Evolutionary conservation across 495 filamentous ascomycete species (phyloP).

Genomic region (Xylona heveae): DNA sequence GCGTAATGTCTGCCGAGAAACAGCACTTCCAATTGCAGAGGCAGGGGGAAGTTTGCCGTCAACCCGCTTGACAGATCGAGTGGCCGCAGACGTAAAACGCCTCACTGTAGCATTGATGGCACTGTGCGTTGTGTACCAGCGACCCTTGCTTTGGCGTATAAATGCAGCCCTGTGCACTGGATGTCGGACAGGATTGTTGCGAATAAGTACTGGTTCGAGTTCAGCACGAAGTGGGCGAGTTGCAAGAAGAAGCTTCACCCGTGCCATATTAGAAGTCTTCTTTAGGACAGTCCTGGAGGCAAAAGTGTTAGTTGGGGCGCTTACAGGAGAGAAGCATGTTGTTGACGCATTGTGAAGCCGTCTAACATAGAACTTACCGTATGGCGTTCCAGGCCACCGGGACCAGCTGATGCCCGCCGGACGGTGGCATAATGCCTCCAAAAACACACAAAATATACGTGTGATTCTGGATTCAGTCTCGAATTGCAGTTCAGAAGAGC

Average conservation of each 20-base stretch:
- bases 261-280: constrained; percentile 38
- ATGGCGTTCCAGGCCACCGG: constrained; percentile 47
- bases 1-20: constrained; percentile 43
- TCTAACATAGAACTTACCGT: constrained; percentile 20
- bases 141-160: constrained; percentile 40
- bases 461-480: no score
- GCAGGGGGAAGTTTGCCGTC: constrained; percentile 43
- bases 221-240: constrained; percentile 24
- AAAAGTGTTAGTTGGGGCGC: constrained; percentile 4
- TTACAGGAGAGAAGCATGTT: not conserved
- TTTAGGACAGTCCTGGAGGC: constrained; percentile 37
- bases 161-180: constrained; percentile 51
- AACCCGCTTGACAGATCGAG: constrained; percentile 26
- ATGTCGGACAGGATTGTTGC: constrained; percentile 34
- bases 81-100: constrained; percentile 34
- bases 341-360: not conserved
- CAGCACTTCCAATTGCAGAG: constrained; percentile 41
- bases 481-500: no score
- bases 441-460: no score
- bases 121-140: constrained; percentile 51
- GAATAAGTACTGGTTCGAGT: constrained; percentile 26
- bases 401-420: constrained; percentile 46
- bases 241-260: constrained; percentile 34
- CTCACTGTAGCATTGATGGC: constrained; percentile 33
- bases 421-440: constrained; percentile 49